These are phyloP conservation scores for Fragaria iinumae DNA, from an alignment of 306 rosid species.

Conservation along the genomic window DNA sequence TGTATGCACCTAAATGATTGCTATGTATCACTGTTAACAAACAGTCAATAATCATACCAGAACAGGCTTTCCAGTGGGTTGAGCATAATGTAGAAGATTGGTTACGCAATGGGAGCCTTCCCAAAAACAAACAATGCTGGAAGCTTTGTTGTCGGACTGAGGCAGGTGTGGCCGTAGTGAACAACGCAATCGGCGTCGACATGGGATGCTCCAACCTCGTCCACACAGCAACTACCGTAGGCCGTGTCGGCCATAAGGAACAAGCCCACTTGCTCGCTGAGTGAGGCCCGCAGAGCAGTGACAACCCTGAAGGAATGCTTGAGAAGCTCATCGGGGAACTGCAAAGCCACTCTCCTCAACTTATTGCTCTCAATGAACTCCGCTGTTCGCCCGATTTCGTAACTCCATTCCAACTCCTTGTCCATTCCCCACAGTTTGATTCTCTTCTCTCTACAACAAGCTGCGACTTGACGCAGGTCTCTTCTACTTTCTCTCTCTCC, in stretches of 20 bases:
- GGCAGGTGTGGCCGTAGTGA: conserved; percentile 90
- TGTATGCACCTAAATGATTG: too few relatives aligned
- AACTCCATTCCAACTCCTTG: conserved; percentile 54
- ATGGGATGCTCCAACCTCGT: conserved; percentile 91
- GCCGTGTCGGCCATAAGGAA: conserved; percentile 88
- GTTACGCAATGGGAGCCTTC: conserved; percentile 67
- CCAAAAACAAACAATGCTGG: conserved; percentile 82
- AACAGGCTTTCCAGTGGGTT: conserved; percentile 43
- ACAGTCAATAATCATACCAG: conserved; percentile 41
- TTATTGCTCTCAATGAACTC: conserved; percentile 53
- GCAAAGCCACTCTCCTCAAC: conserved; percentile 75
- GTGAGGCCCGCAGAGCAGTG: conserved; percentile 45
- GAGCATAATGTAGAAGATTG: conserved; percentile 38
- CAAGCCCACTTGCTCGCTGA: conserved; percentile 38
- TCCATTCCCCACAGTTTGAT: conserved; percentile 27
- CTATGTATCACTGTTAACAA: too few relatives aligned
- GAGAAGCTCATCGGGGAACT: conserved; percentile 85
- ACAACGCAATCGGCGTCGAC: conserved; percentile 68
- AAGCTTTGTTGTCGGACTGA: conserved; percentile 80
- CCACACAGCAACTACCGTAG: conserved; percentile 89
- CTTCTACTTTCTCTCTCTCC: too few relatives aligned
- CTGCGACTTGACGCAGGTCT: too few relatives aligned
- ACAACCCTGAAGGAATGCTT: conserved; percentile 72
- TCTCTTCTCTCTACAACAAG: too few relatives aligned
- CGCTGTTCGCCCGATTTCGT: conserved; percentile 60